A percentile compares a stretch with the other conserved stretches of the same genome.
phyloP scores from a whole-genome alignment of 306 rosid species.

The Ormosia semicastrata region DNA sequence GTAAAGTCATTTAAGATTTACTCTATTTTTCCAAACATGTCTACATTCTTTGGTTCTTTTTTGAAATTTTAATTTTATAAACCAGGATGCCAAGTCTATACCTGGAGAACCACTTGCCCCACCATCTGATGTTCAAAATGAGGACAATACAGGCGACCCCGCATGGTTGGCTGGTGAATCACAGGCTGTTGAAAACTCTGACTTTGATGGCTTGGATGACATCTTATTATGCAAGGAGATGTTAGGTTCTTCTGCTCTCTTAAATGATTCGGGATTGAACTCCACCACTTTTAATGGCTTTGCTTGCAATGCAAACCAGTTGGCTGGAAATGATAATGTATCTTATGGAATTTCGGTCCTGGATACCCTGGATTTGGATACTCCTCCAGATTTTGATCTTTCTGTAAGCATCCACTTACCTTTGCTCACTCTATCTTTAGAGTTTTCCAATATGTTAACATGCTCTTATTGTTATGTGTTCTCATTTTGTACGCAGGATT shows the following conservation, averaged over 20 bases:
- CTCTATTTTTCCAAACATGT: background rate
- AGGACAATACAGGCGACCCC: slow-evolving; percentile 26
- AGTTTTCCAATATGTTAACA: background rate
- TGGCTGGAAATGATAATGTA: slow-evolving; percentile 19
- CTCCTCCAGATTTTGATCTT: slow-evolving; percentile 71
- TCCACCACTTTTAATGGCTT: slow-evolving; percentile 15
- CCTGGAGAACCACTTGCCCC: slow-evolving; percentile 32
- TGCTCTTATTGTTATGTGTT: background rate
- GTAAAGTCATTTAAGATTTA: background rate
- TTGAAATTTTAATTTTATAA: slow-evolving; percentile 4
- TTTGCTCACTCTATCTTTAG: background rate
- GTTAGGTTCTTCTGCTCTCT: slow-evolving; percentile 26
- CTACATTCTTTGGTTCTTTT: slow-evolving; percentile 10
- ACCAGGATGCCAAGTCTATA: slow-evolving; percentile 45
- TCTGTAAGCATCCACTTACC: slow-evolving; percentile 49
- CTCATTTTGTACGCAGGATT: slow-evolving; percentile 43
- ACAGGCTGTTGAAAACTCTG: slow-evolving; percentile 51
- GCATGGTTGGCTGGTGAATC: slow-evolving; percentile 78
- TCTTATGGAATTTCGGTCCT: slow-evolving; percentile 48
- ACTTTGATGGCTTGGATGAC: slow-evolving; percentile 46
- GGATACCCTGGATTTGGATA: slow-evolving; percentile 50
- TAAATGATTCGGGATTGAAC: slow-evolving; percentile 25
- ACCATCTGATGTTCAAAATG: slow-evolving; percentile 20
- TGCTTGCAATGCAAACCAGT: slow-evolving; percentile 8
- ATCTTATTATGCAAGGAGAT: slow-evolving; percentile 71